Conservation (phyloP, 306 rosid species). For the Castanea mollissima region DNA sequence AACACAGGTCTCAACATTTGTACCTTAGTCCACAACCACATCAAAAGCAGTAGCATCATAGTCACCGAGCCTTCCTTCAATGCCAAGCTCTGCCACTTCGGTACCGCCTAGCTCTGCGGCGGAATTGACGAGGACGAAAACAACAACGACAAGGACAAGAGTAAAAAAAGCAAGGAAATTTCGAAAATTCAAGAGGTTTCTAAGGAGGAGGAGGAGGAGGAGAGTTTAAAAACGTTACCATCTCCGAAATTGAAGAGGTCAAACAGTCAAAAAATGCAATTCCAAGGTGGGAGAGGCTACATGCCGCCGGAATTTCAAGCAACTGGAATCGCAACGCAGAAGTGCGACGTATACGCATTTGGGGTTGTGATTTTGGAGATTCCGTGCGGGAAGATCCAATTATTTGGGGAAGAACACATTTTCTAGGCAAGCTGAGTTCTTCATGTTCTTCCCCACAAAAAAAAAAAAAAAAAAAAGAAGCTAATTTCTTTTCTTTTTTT, state of each 20-base stretch:
- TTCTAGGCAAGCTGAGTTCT: too few species aligned
- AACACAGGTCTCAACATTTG: conserved; percentile 54
- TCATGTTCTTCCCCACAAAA: too few species aligned
- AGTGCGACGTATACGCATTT: conserved; percentile 73
- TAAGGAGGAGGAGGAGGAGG: conserved; percentile 5
- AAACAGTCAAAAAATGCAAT: conserved; percentile 21
- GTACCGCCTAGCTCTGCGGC: conserved; percentile 77
- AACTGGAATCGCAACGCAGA: conserved; percentile 57
- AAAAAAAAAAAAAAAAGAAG: too few species aligned
- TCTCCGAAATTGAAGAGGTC: conserved; percentile 10
- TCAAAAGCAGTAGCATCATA: conserved; percentile 65
- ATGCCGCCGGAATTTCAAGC: conserved; percentile 83
- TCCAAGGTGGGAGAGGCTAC: conserved; percentile 75
- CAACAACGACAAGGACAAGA: background rate
- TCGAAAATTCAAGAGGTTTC: conserved; percentile 24
- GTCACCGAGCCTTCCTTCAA: conserved; percentile 64
- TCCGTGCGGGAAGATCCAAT: conserved; percentile 31
- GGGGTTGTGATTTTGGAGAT: conserved; percentile 86
- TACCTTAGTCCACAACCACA: conserved; percentile 60
- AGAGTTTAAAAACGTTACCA: background rate
- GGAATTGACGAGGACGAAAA: conserved; percentile 36
- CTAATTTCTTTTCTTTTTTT: too few species aligned
- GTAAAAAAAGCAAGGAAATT: too few species aligned
- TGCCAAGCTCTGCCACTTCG: conserved; percentile 81
- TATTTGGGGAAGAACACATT: too few species aligned